phyloP scores from a whole-genome alignment of 306 rosid genomes.

The Gleditsia sinensis region DNA sequence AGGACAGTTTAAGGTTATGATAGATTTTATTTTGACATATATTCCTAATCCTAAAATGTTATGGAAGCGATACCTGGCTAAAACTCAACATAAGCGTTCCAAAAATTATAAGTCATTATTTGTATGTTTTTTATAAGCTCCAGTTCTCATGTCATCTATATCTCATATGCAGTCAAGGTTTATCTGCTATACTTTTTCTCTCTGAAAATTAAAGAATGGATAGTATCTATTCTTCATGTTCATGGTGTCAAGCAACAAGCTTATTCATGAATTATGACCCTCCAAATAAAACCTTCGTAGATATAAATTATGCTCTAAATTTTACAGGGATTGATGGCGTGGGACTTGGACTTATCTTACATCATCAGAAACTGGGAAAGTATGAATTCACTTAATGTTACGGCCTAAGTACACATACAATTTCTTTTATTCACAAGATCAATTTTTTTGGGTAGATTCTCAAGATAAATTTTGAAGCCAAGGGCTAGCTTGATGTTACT shows the following conservation, averaged over 20 bases:
- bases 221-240: background rate
- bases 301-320: slow-evolving; percentile 7
- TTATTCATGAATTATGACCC: slow-evolving; percentile 4
- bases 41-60: background rate
- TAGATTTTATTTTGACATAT: background rate
- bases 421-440: slow-evolving; percentile 1
- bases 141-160: background rate
- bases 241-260: background rate
- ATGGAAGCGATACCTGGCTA: background rate
- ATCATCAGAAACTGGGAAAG: slow-evolving; percentile 75
- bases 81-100: background rate
- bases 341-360: slow-evolving; percentile 78
- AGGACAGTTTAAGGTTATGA: background rate
- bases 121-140: background rate
- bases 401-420: background rate
- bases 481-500: slow-evolving; percentile 16
- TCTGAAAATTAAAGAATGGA: background rate
- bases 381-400: slow-evolving; percentile 35
- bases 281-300: background rate
- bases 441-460: no score
- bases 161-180: background rate
- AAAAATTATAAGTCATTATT: background rate
- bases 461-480: slow-evolving; percentile 14
- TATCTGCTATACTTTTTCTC: background rate
- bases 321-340: slow-evolving; percentile 77